Evolutionary conservation across 169 alveolate genomes (phyloP).

Genomic region (Babesia ovata): DNA sequence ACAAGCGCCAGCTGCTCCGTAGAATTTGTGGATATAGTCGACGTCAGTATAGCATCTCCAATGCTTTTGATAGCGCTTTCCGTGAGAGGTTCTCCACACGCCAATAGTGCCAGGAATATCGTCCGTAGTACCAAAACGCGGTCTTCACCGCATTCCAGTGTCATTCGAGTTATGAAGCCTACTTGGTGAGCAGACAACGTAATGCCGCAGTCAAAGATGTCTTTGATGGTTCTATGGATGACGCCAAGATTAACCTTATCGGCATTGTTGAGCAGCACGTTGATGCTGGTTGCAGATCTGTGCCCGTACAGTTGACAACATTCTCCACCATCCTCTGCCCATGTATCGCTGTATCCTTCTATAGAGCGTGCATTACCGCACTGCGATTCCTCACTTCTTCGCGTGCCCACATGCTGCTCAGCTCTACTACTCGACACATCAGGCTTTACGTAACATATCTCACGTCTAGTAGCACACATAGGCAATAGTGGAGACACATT

Average conservation of each 20-base stretch:
- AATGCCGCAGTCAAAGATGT: neutral
- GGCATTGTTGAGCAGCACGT: neutral
- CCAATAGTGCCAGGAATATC: conserved; percentile 13
- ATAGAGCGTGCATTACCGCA: too few species aligned
- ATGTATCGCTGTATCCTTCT: neutral
- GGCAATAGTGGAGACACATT: too few species aligned
- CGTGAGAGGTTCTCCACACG: neutral
- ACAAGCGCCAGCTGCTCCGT: conserved; percentile 27
- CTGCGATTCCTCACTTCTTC: too few species aligned
- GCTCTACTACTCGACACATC: too few species aligned
- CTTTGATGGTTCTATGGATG: neutral
- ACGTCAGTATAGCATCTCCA: conserved; percentile 4
- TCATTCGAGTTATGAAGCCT: neutral
- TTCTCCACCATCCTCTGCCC: neutral
- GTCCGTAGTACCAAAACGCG: conserved; percentile 9
- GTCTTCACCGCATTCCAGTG: neutral
- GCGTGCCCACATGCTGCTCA: too few species aligned
- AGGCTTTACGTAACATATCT: too few species aligned
- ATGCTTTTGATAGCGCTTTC: neutral
- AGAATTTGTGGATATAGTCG: conserved; percentile 14
- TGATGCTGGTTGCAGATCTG: neutral
- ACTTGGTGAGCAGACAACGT: neutral
- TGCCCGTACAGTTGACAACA: neutral
- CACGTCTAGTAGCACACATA: too few species aligned
- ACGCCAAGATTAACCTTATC: neutral